These are phyloP conservation scores for Stagonosporopsis vannaccii DNA, from an alignment of 2,329 filamentous ascomycete genomes.

Conservation along the genomic window DNA sequence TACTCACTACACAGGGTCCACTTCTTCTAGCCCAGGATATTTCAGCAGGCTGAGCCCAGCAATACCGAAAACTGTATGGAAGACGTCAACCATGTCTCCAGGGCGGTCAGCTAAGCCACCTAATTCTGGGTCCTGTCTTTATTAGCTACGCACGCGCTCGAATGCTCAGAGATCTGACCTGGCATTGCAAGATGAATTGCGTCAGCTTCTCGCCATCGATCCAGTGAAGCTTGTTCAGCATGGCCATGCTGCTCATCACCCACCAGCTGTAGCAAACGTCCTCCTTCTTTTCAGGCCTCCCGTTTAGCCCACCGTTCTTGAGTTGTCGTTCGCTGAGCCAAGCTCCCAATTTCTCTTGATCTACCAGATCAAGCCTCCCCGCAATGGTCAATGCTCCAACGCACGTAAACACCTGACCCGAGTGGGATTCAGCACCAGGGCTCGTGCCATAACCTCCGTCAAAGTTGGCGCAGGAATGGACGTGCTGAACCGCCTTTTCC, in stretches of 20 bases:
- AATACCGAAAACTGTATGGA: constrained; percentile 90
- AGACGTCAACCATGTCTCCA: constrained; percentile 95
- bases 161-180: constrained; percentile 51
- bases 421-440: constrained; percentile 91
- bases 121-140: constrained; percentile 69
- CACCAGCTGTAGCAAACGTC: constrained; percentile 99
- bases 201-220: constrained; percentile 84
- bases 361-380: constrained; percentile 78
- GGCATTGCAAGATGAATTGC: constrained; percentile 83
- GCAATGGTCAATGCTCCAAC: constrained; percentile 86
- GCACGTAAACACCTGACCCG: constrained; percentile 95
- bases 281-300: constrained; percentile 91
- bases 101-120: constrained; percentile 92
- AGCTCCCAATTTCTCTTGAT: constrained; percentile 79
- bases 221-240: constrained; percentile 89
- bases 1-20: constrained; percentile 85
- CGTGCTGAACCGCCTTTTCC: constrained; percentile 77
- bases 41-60: constrained; percentile 86
- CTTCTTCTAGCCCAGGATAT: constrained; percentile 76
- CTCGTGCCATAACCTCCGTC: constrained; percentile 92
- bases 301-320: constrained; percentile 87
- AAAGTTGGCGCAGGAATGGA: constrained; percentile 86
- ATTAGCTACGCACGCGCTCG: constrained; percentile 14
- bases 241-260: constrained; percentile 90
- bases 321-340: constrained; percentile 96